phyloP scores from a whole-genome alignment of 805 yeast genomes.

The Wickerhamiella galacta region DNA sequence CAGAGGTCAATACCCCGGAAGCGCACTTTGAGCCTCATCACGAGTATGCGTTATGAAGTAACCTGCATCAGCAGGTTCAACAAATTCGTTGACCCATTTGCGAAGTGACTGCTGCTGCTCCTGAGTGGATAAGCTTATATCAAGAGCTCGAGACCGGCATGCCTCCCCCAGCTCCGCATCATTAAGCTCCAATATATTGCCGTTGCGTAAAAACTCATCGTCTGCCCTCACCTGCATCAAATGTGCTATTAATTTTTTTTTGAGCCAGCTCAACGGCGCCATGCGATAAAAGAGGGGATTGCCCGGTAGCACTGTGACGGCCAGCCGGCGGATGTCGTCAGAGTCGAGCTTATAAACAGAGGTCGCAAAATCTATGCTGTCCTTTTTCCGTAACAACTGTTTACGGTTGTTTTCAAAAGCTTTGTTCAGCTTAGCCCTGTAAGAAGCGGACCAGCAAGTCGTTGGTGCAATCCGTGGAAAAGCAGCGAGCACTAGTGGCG shows the following conservation, averaged over 20 bases:
- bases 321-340: constrained; percentile 6
- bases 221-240: constrained; percentile 12
- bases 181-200: constrained; percentile 5
- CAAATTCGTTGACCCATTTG: constrained; percentile 11
- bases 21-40: too few relatives aligned
- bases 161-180: constrained; percentile 10
- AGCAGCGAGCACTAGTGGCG: constrained; percentile 34
- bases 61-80: constrained; percentile 17
- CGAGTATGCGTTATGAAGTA: constrained; percentile 4
- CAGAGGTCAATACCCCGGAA: too few relatives aligned
- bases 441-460: constrained; percentile 28
- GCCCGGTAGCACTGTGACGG: constrained; percentile 8
- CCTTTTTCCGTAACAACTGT: neutral
- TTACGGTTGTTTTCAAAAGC: constrained; percentile 1
- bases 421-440: constrained; percentile 3
- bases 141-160: constrained; percentile 11
- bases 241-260: constrained; percentile 8
- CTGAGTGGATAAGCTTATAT: constrained; percentile 1
- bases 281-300: constrained; percentile 4
- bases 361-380: neutral
- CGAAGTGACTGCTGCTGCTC: constrained; percentile 5
- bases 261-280: constrained; percentile 7
- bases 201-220: constrained; percentile 9
- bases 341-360: constrained; percentile 8
- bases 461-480: constrained; percentile 45